phyloP scores from a whole-genome alignment of 495 filamentous ascomycete species.

The Neurospora pannonica region DNA sequence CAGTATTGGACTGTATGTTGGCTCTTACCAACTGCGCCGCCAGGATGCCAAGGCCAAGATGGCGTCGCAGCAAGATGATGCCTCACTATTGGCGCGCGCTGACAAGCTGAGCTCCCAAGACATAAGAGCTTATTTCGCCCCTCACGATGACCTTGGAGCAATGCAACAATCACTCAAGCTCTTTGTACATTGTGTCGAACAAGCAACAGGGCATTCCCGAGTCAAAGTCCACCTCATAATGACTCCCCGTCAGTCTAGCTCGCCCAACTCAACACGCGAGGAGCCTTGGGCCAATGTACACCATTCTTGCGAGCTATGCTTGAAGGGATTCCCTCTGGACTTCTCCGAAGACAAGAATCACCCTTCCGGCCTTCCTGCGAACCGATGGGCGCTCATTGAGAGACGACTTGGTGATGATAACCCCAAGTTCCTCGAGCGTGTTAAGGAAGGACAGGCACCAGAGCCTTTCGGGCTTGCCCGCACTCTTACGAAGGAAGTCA shows the following conservation, averaged over 20 bases:
- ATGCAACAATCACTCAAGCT: not conserved
- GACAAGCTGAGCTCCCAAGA: not conserved
- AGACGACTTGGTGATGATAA: not conserved
- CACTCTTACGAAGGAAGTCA: not conserved
- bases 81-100: not conserved
- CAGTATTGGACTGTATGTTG: too few species aligned
- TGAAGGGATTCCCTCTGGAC: not conserved
- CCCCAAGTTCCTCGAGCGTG: not conserved
- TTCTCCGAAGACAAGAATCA: not conserved
- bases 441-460: not conserved
- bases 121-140: not conserved
- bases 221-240: not conserved
- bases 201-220: not conserved
- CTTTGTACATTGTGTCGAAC: not conserved
- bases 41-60: not conserved
- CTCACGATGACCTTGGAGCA: not conserved
- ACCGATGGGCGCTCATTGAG: not conserved
- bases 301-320: not conserved
- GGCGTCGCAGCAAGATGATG: not conserved
- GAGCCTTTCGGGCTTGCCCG: not conserved
- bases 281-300: not conserved
- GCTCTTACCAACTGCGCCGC: not conserved
- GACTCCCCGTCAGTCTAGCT: not conserved
- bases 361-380: not conserved
- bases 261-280: not conserved